Evolutionary conservation across 768 basidiomycete species (phyloP).

Genomic region (Lactifluus volemus): DNA sequence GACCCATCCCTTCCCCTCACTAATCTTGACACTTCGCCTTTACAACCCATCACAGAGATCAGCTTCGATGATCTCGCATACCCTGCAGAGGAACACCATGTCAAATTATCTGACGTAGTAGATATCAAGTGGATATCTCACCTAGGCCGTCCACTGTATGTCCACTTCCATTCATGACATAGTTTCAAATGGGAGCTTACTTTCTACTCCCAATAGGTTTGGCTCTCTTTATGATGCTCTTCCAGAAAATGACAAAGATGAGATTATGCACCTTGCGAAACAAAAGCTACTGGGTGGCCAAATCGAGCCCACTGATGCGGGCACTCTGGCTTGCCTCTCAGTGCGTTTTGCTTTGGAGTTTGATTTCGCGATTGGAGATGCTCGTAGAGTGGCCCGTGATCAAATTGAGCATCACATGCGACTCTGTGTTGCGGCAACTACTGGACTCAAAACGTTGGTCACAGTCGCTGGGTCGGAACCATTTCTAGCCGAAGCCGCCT

Average conservation of each 20-base stretch:
- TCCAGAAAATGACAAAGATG: not conserved
- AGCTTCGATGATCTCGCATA: not conserved
- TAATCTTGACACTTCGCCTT: too few species aligned
- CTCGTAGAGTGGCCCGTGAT: not conserved
- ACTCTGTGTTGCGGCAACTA: not conserved
- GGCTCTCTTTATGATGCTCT: not conserved
- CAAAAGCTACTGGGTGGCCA: not conserved
- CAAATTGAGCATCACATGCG: not conserved
- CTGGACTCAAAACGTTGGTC: not conserved
- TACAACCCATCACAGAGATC: not conserved
- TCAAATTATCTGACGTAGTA: not conserved
- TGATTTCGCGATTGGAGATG: too few species aligned
- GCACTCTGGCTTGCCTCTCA: not conserved
- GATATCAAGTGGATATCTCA: not conserved
- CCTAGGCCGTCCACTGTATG: not conserved
- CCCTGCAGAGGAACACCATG: not conserved
- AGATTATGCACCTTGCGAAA: not conserved
- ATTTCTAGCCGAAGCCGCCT: not conserved
- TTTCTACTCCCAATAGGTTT: not conserved
- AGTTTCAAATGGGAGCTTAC: not conserved
- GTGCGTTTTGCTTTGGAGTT: not conserved
- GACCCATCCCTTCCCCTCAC: not conserved
- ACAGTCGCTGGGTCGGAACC: not conserved
- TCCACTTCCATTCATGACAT: not conserved
- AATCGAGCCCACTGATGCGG: not conserved